Evolutionary conservation across 345 rosid genomes (phyloP), one percentile per base, ranked within the genome.

Genomic region (Stellera chamaejasme): DNA sequence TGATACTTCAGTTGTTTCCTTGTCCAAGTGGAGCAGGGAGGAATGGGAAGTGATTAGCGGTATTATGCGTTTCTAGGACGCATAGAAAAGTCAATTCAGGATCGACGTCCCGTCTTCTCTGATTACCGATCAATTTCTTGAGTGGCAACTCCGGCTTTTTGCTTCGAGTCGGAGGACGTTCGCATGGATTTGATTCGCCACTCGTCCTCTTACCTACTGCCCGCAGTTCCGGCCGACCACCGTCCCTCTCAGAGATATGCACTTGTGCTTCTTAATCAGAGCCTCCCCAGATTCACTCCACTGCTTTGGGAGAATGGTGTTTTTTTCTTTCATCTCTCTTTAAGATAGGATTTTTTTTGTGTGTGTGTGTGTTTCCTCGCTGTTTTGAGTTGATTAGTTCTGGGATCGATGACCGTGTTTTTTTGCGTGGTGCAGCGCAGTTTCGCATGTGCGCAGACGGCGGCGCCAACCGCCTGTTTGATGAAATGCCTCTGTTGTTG

Each of bases 371-470:
- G 52, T 32, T 32, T 3, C 39, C 5, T 32, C 39, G 5, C 39
- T 32, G 5, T 32, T 8, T 48, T 72, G 67, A 58, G 43, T 48
- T 49, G 57, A 48, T 15, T n/a, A 50, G 42, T 3, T 32, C 3
- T 11, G 9, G 45, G 26, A 46, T 66, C 53, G 43, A 11, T 11
- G 44, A 44, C 10, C 36, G 42, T 13, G 42, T 13, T 15, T 59
- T 69, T 72, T 36, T 54, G 66, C 66, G 63, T 72, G 72, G 83
- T 76, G 69, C 92, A 94, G 99, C 96, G 66, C 74, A 54, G 63
- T 61, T 94, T 54, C 87, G 83, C 56, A 52, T 90, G 50, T 94
- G 97, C 49, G 99, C 97, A 52, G 99, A 94, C 70, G 99, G 99
- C 13, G 99, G 99, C 56, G 99, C 99, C 48, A 94, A 94, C 65